Percentiles rank a stretch among this genome's conserved stretches.
Conservation (phyloP, 139 green algal species). For the Auxenochlorella pyrenoidosa region DNA sequence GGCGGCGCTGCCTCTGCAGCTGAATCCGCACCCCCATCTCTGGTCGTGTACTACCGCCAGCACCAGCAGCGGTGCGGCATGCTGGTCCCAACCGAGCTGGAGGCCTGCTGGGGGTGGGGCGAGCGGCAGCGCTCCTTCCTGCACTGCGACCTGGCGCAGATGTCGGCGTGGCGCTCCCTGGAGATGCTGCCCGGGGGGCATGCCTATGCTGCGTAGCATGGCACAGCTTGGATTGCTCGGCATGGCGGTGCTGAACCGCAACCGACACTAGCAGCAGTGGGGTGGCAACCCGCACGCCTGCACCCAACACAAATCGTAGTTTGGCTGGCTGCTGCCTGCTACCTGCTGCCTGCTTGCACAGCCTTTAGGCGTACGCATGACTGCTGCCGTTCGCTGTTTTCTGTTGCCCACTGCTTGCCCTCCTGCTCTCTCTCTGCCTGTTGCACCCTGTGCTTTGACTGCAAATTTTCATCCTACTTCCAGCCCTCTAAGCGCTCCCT, state of each 20-base stretch:
- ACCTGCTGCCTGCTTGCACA: no score
- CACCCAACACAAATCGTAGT: no score
- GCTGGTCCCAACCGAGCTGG: conserved; percentile 1
- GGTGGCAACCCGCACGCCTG: no score
- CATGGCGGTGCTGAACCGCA: neutral
- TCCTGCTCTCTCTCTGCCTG: no score
- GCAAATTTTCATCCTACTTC: no score
- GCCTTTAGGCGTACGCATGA: no score
- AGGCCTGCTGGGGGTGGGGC: neutral
- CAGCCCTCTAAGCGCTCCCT: no score
- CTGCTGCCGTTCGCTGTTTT: no score
- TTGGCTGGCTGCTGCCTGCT: no score
- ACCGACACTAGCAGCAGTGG: no score
- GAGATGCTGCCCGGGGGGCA: neutral
- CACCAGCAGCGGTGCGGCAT: conserved; percentile 3
- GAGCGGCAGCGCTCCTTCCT: neutral
- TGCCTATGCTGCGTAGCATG: neutral
- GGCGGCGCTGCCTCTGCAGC: neutral
- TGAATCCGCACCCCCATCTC: neutral
- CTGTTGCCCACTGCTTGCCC: no score
- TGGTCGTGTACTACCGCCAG: neutral
- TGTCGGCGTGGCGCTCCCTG: neutral
- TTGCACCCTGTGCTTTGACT: no score
- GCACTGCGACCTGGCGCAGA: neutral
- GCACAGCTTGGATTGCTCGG: neutral